phyloP scores from a whole-genome alignment of 768 basidiomycete genomes.

The Infundibulicybe gibba region DNA sequence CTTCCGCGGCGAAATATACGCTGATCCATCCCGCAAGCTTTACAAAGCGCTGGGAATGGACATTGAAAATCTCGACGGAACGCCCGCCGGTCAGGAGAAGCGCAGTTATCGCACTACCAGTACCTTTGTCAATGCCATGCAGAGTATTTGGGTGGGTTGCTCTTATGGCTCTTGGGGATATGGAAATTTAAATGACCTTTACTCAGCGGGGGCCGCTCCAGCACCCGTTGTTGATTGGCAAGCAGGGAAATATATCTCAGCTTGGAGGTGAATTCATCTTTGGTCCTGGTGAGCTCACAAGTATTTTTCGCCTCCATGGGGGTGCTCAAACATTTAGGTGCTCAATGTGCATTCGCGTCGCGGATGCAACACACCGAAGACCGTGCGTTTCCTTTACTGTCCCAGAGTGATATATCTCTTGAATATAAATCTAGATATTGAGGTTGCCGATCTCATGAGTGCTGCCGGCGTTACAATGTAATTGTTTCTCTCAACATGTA shows the following conservation, averaged over 20 bases:
- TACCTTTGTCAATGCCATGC: conserved; percentile 22
- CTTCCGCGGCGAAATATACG: conserved; percentile 50
- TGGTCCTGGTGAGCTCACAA: conserved; percentile 39
- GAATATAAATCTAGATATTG: conserved; percentile 31
- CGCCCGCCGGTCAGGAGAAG: conserved; percentile 40
- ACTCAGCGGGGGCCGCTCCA: conserved; percentile 14
- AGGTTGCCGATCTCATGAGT: conserved; percentile 46
- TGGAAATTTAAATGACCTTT: no score
- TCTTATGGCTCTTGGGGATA: neutral
- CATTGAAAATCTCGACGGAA: conserved; percentile 37
- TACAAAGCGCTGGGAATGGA: conserved; percentile 63
- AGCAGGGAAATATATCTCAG: conserved; percentile 60
- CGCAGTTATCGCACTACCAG: conserved; percentile 41
- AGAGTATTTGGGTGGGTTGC: conserved; percentile 42
- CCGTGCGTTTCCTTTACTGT: conserved; percentile 31
- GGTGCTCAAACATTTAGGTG: conserved; percentile 22
- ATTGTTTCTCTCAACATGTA: no score
- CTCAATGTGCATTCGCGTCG: conserved; percentile 45
- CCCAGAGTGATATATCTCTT: neutral
- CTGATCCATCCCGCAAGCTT: conserved; percentile 58
- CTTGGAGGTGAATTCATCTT: conserved; percentile 64
- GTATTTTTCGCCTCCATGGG: no score
- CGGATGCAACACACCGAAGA: conserved; percentile 64
- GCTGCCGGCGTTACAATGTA: conserved; percentile 28
- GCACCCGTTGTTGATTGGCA: conserved; percentile 46